These are phyloP conservation scores for Penicillium pancosmium DNA, from an alignment of 495 filamentous ascomycete species.

Conservation along the genomic window DNA sequence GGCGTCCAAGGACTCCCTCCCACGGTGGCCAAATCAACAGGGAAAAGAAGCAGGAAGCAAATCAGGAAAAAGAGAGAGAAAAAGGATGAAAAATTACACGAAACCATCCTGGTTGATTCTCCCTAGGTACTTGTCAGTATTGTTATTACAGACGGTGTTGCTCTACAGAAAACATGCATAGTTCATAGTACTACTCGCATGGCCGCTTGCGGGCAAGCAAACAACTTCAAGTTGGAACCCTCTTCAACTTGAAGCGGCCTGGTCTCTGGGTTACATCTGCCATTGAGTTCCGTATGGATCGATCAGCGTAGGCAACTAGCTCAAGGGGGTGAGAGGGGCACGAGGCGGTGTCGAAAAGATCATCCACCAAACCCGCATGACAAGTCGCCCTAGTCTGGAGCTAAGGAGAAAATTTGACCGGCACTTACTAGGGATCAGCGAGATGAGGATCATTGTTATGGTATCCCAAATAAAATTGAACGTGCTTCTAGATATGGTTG, in stretches of 20 bases:
- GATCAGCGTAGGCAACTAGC: neutral
- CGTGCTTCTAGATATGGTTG: neutral
- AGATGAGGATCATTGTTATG: neutral
- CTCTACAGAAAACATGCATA: too few relatives aligned
- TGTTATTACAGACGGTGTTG: too few relatives aligned
- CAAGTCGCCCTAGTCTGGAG: slow-evolving; percentile 8
- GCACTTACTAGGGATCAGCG: neutral
- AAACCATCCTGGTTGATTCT: too few relatives aligned
- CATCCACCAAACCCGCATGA: slow-evolving; percentile 17
- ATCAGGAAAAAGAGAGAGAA: neutral
- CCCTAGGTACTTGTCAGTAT: too few relatives aligned
- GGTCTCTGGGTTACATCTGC: slow-evolving; percentile 3
- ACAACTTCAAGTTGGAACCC: neutral
- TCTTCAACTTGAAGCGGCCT: neutral
- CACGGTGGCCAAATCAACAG: neutral
- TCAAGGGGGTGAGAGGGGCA: slow-evolving; percentile 23
- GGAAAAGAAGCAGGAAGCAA: neutral
- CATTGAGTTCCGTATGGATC: neutral
- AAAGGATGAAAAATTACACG: neutral
- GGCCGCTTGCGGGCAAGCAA: neutral
- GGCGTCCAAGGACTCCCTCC: too few relatives aligned
- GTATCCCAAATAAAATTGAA: slow-evolving; percentile 1
- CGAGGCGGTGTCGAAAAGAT: slow-evolving; percentile 25
- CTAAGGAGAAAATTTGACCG: slow-evolving; percentile 2
- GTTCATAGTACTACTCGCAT: too few relatives aligned